A percentile compares a stretch with the other conserved stretches of the same genome.
phyloP scores from a whole-genome alignment of 371 early-diverging fungal species.

The Rhizopus delemar region DNA sequence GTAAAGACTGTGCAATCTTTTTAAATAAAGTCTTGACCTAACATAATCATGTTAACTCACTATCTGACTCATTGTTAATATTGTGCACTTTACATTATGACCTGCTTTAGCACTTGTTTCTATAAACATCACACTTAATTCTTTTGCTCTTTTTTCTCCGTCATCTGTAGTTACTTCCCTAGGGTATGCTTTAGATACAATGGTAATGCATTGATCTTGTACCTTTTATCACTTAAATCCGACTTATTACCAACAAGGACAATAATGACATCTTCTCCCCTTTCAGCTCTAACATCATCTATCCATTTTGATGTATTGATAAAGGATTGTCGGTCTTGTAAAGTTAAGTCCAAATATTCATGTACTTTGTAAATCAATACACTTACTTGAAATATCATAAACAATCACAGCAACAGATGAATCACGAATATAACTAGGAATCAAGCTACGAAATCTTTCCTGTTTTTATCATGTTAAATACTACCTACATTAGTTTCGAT shows the following conservation, averaged over 20 bases:
- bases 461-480: conserved; percentile 24
- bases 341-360: conserved; percentile 1
- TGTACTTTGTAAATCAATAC: not conserved
- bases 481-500: not conserved
- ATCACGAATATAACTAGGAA: conserved; percentile 98
- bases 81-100: conserved; percentile 69
- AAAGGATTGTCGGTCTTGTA: conserved; percentile 86
- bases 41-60: not conserved
- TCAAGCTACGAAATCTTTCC: conserved; percentile 96
- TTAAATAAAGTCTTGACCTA: conserved; percentile 86
- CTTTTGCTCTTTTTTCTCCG: conserved; percentile 92
- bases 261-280: conserved; percentile 94
- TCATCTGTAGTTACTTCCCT: conserved; percentile 92
- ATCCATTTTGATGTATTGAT: conserved; percentile 96
- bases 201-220: conserved; percentile 3
- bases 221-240: conserved; percentile 90
- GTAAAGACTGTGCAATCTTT: conserved; percentile 91
- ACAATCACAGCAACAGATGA: conserved; percentile 98
- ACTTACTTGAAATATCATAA: conserved; percentile 72
- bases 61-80: not conserved
- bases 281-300: conserved; percentile 93
- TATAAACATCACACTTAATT: conserved; percentile 91
- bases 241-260: conserved; percentile 98
- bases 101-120: conserved; percentile 98
- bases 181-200: not conserved